Evolutionary conservation across 805 yeast genomes (phyloP).

Genomic region (Saccharomycopsis microspora): DNA sequence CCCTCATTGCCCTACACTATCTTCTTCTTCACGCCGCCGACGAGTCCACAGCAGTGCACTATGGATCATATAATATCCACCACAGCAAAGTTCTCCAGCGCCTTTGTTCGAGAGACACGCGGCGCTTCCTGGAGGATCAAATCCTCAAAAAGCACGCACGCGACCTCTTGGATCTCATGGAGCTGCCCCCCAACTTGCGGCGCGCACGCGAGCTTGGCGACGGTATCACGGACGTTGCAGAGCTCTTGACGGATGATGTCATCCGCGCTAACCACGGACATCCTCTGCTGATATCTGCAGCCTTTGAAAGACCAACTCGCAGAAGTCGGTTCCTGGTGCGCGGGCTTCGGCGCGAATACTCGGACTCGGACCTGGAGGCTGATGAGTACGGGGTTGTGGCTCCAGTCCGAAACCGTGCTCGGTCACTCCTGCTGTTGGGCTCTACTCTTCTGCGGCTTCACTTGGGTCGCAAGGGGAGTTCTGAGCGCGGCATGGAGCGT

Average conservation of each 20-base stretch:
- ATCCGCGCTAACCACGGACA: constrained; percentile 12
- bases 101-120: background rate
- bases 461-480: too few species aligned
- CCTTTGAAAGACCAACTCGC: background rate
- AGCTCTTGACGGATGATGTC: constrained; percentile 6
- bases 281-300: constrained; percentile 2
- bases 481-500: too few species aligned
- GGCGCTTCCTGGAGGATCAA: constrained; percentile 8
- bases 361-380: too few species aligned
- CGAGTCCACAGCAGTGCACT: background rate
- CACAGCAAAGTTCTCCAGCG: constrained; percentile 4
- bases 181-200: background rate
- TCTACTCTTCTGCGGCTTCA: background rate
- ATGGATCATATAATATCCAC: constrained; percentile 4
- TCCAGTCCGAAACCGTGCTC: background rate
- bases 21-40: constrained; percentile 5
- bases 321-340: background rate
- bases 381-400: background rate
- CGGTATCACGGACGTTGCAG: constrained; percentile 3
- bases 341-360: background rate
- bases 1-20: constrained; percentile 4
- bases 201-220: background rate
- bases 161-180: constrained; percentile 13
- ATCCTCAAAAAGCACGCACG: constrained; percentile 9
- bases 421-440: background rate